These are phyloP conservation scores for Pseudogymnoascus sp. DNA, from an alignment of 2,329 filamentous ascomycete genomes.

Conservation along the genomic window DNA sequence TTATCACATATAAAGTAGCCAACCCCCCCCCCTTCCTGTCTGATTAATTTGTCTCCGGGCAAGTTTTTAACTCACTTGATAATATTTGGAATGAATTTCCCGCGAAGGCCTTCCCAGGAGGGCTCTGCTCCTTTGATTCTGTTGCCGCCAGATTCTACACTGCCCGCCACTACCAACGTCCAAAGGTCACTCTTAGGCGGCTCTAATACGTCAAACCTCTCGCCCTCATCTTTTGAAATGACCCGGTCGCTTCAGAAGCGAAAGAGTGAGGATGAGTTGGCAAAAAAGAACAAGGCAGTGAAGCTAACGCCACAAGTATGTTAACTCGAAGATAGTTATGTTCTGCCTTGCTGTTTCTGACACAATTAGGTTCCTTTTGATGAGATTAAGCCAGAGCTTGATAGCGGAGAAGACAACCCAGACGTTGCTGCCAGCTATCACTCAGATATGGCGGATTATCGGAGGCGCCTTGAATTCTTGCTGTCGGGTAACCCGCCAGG, in stretches of 20 bases:
- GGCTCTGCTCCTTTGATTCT: not conserved
- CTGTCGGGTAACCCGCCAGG: too few species aligned
- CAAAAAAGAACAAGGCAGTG: too few species aligned
- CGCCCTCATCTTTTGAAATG: not conserved
- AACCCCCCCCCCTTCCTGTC: not conserved
- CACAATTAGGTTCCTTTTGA: not conserved
- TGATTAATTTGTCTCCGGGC: not conserved
- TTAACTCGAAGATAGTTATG: too few species aligned
- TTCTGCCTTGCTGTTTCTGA: not conserved
- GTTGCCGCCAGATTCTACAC: not conserved
- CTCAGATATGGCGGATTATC: not conserved
- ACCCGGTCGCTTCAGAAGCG: not conserved
- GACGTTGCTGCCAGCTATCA: not conserved
- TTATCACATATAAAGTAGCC: not conserved
- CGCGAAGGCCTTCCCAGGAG: not conserved
- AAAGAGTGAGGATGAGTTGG: not conserved
- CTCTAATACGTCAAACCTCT: not conserved
- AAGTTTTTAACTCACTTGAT: not conserved
- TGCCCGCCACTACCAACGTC: not conserved
- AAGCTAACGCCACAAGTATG: too few species aligned
- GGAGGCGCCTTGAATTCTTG: not conserved
- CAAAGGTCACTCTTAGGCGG: not conserved
- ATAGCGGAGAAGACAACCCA: not conserved
- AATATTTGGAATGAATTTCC: not conserved
- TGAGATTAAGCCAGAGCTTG: not conserved